Conservation (phyloP, 768 basidiomycete species). For the Mycena chlorophos region DNA sequence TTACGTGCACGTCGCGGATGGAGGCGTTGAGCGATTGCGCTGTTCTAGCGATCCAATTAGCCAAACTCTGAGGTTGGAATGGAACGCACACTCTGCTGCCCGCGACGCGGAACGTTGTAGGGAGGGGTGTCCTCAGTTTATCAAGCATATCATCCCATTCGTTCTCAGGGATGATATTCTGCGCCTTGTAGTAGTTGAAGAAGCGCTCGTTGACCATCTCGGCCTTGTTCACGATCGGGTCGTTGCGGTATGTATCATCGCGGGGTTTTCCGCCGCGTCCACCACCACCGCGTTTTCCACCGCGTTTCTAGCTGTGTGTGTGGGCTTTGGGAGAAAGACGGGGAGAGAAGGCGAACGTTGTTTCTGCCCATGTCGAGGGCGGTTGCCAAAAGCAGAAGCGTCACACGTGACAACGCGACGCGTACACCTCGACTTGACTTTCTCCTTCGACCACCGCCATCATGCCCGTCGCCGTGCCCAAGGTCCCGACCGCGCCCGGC, state of each 20-base stretch:
- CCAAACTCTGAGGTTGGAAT: not conserved
- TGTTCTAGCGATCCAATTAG: conserved; percentile 39
- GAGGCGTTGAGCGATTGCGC: conserved; percentile 76
- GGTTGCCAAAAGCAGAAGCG: not conserved
- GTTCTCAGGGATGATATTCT: conserved; percentile 69
- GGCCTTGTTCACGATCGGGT: conserved; percentile 49
- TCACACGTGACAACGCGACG: conserved; percentile 26
- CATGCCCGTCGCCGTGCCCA: conserved; percentile 39
- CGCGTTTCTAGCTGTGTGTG: conserved; percentile 1
- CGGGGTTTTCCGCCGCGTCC: conserved; percentile 7
- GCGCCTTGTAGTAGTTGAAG: conserved; percentile 68
- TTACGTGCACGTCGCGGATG: conserved; percentile 78
- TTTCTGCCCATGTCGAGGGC: conserved; percentile 15
- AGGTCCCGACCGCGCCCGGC: conserved; percentile 48
- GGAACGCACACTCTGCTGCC: conserved; percentile 75
- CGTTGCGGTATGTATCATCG: conserved; percentile 44
- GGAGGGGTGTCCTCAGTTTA: conserved; percentile 67
- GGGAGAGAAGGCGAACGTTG: conserved; percentile 8
- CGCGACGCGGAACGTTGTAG: conserved; percentile 92
- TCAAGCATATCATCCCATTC: conserved; percentile 81
- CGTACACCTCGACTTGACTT: conserved; percentile 29
- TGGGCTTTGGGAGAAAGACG: not conserved
- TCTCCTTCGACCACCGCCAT: not conserved
- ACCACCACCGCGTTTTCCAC: conserved; percentile 16
- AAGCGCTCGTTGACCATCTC: conserved; percentile 76